Evolutionary conservation across 441 rosid species (phyloP), one percentile per base, ranked within the genome.

Genomic region (Adansonia madagascariensis): DNA sequence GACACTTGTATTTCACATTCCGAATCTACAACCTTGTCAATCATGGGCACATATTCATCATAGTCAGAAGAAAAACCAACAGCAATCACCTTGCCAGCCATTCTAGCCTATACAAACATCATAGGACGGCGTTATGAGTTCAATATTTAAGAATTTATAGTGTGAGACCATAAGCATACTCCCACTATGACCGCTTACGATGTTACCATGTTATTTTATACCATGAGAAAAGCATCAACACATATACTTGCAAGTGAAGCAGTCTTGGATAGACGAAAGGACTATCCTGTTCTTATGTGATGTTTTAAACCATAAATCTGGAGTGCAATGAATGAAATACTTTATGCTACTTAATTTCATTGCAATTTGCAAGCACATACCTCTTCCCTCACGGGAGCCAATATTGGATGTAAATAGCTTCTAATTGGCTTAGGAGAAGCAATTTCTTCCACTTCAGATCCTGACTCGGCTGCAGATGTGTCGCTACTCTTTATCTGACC

Each of bases 1-100:
- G 89, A 70, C 78, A 75, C 66, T 56, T 79, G 87, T 78, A 79
- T 81, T 79, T 81, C 84, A 88, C 90, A 86, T 70, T 87, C 80
- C 66, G 96, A 86, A 76, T 94, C 96, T 44, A 96, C 98, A 50
- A 94, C 97, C 86, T 96, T 96, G 85, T 96, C 99, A 83, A 96
- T 94, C 98, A 94, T 94, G 22, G 99, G 99, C 56, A 92, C 96
- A 80, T 91, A 91, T 79, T 86, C 88, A 76, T 90, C 92, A 74
- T 84, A 84, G 80, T 90, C 89, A 8, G 86, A 80, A 60, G 84
- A 79, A 55, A 78, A 75, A 67, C 63, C 79, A 8, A 78, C 60
- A 60, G 81, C 60, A 73, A 71, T 77, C 8, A 69, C 76, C 83
- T 74, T 81, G 41, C 84, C 82, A 85, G 63, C 81, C 76, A 81